Evolutionary conservation across 1,284 basidiomycete species (phyloP), one percentile per base, ranked within the genome.

Genomic region (Mycosarcoma mackinlayi): DNA sequence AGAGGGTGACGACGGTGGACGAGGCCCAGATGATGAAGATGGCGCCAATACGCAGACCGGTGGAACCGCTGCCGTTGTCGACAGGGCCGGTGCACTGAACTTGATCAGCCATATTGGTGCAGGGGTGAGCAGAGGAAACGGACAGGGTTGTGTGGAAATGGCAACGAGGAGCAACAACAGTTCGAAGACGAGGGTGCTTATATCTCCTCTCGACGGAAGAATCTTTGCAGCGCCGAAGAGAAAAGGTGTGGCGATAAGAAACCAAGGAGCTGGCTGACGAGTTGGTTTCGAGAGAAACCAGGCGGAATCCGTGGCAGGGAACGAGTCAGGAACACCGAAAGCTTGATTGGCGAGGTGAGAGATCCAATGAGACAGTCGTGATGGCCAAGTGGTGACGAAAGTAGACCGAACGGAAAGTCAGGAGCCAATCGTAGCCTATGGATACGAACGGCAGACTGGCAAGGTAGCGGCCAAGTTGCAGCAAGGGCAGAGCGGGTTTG

Each of bases 11-110:
- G 11, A 84, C 71, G n/a, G 75, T 61, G 8, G 81, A 80, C 3
- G 79, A 75, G 6, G 83, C 85, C 64, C 92, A 86, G 80, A 98
- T 90, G 83, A 98, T 88, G 84, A 98, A 97, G 78, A 98, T 87
- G 24, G 92, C 89, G 2, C 88, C 94, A 58, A 97, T 87, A 60
- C 75, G 59, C 55, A 76, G 52, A 52, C 75, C 74, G 23, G 79
- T 27, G 19, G 60, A 65, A 40, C 61, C 61, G 5, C 19, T 39
- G 21, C 41, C 62, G 35, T 63, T 55, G 19, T 68, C 70, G 25
- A 41, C 48, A 33, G 70, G 65, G 6, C 70, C 70, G 10, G 30
- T 46, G 37, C 70, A 73, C 46, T 68, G 53, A 30, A 41, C 11
- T 21, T 40, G 33, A 24, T 73, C 70, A 8, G 54, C 58, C 70